Evolutionary conservation across 495 filamentous ascomycete species (phyloP).

Genomic region (Talaromyces proteolyticus): DNA sequence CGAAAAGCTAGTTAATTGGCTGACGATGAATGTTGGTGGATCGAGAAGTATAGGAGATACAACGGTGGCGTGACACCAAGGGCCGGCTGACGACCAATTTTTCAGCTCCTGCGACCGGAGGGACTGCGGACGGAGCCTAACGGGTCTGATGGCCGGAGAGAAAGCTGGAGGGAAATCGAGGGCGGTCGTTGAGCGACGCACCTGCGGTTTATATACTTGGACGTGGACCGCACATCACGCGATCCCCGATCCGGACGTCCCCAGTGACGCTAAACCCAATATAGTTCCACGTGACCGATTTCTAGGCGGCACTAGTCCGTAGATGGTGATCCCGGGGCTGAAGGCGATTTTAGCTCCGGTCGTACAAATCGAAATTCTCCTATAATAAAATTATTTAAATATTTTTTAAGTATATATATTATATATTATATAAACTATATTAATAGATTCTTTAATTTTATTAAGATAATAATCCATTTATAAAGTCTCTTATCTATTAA

Average conservation of each 20-base stretch:
- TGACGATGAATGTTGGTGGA: neutral
- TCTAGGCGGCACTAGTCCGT: neutral
- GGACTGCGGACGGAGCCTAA: too few species aligned
- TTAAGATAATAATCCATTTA: too few species aligned
- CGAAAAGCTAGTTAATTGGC: too few species aligned
- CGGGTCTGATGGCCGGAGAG: neutral
- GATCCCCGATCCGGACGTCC: neutral
- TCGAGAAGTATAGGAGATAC: too few species aligned
- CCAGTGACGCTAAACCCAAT: neutral
- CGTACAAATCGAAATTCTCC: neutral
- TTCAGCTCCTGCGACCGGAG: neutral
- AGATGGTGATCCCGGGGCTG: neutral
- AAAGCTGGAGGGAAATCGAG: neutral
- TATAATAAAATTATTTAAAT: too few species aligned
- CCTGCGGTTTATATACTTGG: neutral
- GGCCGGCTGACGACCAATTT: neutral
- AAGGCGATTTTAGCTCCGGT: neutral
- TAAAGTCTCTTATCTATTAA: too few species aligned
- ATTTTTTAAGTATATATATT: neutral
- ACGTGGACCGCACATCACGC: neutral
- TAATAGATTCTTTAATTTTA: too few species aligned
- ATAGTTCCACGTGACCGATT: too few species aligned
- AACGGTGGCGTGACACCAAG: too few species aligned
- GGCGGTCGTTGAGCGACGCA: neutral
- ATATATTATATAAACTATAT: too few species aligned